Percentiles rank a stretch among this genome's conserved stretches.
phyloP scores from a whole-genome alignment of 2,329 filamentous ascomycete species.

The Verticillium tricorpus region DNA sequence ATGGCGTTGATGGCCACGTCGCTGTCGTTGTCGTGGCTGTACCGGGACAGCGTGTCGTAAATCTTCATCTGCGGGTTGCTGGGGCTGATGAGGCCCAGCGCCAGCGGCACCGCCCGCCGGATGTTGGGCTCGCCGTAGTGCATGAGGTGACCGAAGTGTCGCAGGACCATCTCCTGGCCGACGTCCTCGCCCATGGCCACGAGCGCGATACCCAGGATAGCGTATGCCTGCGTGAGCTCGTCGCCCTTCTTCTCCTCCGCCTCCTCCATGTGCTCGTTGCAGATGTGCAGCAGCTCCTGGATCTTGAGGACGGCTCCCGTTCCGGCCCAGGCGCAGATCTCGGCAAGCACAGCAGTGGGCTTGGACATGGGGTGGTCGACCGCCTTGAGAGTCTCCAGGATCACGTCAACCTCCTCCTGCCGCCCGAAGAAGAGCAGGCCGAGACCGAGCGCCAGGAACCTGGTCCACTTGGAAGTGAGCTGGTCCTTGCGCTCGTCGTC shows the following conservation, averaged over 20 bases:
- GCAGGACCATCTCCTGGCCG: slow-evolving; percentile 96
- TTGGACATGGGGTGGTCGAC: slow-evolving; percentile 97
- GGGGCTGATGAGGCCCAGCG: slow-evolving; percentile 93
- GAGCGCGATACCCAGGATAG: slow-evolving; percentile 86
- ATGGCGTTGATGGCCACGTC: slow-evolving; percentile 98
- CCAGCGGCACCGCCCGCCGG: slow-evolving; percentile 88
- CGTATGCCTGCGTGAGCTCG: slow-evolving; percentile 92
- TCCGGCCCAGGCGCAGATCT: slow-evolving; percentile 97
- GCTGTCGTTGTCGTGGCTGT: slow-evolving; percentile 97
- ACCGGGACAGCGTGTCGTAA: slow-evolving; percentile 94
- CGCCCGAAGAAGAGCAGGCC: slow-evolving; percentile 93
- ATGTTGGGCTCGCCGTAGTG: slow-evolving; percentile 98
- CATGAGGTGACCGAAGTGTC: slow-evolving; percentile 97
- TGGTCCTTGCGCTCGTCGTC: slow-evolving; percentile 89
- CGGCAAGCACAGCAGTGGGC: slow-evolving; percentile 88
- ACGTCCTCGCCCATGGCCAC: slow-evolving; percentile 98
- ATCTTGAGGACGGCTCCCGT: slow-evolving; percentile 96
- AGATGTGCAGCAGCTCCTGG: slow-evolving; percentile 94
- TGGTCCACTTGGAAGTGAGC: slow-evolving; percentile 96
- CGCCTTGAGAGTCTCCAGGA: slow-evolving; percentile 92
- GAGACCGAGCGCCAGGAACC: slow-evolving; percentile 91
- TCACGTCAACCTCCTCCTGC: slow-evolving; percentile 98
- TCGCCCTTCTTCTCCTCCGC: slow-evolving; percentile 93
- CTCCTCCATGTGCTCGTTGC: slow-evolving; percentile 95
- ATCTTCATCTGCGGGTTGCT: slow-evolving; percentile 99